These are phyloP conservation scores for Chloridella minuta DNA, from an alignment of 352 stramenopile species.

Conservation along the genomic window DNA sequence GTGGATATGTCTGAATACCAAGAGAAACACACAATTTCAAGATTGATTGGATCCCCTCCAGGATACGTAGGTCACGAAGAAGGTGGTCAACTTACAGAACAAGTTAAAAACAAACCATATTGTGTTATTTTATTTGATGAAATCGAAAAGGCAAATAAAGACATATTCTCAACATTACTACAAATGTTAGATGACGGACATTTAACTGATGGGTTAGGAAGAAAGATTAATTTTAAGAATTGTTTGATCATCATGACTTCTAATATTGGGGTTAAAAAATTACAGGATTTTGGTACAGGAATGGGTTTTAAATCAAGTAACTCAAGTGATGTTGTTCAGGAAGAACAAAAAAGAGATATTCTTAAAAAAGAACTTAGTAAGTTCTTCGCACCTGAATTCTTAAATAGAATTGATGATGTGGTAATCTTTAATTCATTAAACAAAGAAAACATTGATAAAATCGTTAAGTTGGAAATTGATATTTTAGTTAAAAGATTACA, in stretches of 20 bases:
- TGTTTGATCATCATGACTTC: slow-evolving; percentile 83
- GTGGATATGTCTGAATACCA: slow-evolving; percentile 95
- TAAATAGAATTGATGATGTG: slow-evolving; percentile 87
- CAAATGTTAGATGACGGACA: slow-evolving; percentile 88
- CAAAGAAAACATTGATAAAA: slow-evolving; percentile 49
- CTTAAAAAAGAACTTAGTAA: slow-evolving; percentile 52
- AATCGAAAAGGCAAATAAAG: slow-evolving; percentile 78
- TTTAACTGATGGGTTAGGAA: slow-evolving; percentile 66
- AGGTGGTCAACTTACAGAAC: slow-evolving; percentile 73
- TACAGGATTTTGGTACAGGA: slow-evolving; percentile 70
- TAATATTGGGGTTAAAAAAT: slow-evolving; percentile 51
- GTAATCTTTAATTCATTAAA: slow-evolving; percentile 76
- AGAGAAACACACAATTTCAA: slow-evolving; percentile 59
- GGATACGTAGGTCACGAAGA: slow-evolving; percentile 74
- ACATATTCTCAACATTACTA: slow-evolving; percentile 71
- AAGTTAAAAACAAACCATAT: slow-evolving; percentile 57
- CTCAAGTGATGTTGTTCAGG: slow-evolving; percentile 23
- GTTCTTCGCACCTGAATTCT: slow-evolving; percentile 78
- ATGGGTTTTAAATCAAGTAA: slow-evolving; percentile 42
- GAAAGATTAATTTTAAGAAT: slow-evolving; percentile 81
- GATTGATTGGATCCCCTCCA: slow-evolving; percentile 60
- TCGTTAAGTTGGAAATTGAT: slow-evolving; percentile 64
- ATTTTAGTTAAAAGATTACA: slow-evolving; percentile 48
- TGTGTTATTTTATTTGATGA: slow-evolving; percentile 83
- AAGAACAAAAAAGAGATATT: slow-evolving; percentile 30